These are phyloP conservation scores for Sungouiella blattae DNA, from an alignment of 805 yeast species.

Conservation along the genomic window DNA sequence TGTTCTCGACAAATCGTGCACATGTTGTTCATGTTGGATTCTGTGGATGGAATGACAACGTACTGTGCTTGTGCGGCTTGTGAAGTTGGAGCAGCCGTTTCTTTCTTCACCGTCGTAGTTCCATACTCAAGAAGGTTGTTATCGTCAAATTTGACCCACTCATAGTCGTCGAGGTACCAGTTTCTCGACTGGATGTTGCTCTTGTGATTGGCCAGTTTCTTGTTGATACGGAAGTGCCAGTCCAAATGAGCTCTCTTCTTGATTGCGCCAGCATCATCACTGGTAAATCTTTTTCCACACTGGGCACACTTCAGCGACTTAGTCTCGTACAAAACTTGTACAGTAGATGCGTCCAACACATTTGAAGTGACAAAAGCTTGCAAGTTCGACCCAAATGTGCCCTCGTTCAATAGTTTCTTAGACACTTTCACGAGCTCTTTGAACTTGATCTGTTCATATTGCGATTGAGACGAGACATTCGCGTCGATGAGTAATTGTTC, in stretches of 20 bases:
- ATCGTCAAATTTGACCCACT: constrained; percentile 75
- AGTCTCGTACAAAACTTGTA: constrained; percentile 47
- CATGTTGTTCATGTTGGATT: constrained; percentile 44
- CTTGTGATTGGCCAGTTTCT: constrained; percentile 45
- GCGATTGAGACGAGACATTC: constrained; percentile 13
- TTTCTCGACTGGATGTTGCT: constrained; percentile 62
- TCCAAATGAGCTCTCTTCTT: constrained; percentile 71
- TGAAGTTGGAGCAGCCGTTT: not conserved
- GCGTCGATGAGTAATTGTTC: constrained; percentile 14
- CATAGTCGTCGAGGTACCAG: constrained; percentile 73
- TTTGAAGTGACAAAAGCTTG: constrained; percentile 39
- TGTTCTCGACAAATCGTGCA: constrained; percentile 42
- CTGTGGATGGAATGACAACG: constrained; percentile 65
- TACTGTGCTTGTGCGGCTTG: constrained; percentile 20
- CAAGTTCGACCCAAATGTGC: constrained; percentile 9
- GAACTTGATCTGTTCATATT: constrained; percentile 32
- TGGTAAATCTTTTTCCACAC: constrained; percentile 83
- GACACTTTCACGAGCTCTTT: constrained; percentile 28
- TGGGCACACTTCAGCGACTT: constrained; percentile 80
- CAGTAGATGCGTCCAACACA: constrained; percentile 26
- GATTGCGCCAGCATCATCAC: constrained; percentile 51
- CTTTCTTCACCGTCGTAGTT: constrained; percentile 7
- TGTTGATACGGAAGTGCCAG: constrained; percentile 94
- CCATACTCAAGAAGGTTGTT: constrained; percentile 43
- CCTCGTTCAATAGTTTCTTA: constrained; percentile 11